Percentiles rank a stretch among this genome's conserved stretches.
phyloP scores from a whole-genome alignment of 2,329 filamentous ascomycete genomes.

The Trichoderma polysporum region DNA sequence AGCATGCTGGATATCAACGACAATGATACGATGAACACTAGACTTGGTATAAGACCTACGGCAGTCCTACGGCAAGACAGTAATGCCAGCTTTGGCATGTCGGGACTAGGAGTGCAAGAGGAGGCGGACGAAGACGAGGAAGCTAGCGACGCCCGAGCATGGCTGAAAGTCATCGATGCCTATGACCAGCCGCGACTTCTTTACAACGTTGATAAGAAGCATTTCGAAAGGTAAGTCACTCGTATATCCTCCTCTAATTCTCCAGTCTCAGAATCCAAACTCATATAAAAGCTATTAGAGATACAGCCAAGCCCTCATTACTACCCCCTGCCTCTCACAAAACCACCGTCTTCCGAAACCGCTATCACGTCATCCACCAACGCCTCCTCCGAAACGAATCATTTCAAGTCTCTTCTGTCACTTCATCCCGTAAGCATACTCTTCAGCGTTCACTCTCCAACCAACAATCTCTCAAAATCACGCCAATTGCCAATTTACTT shows the following conservation, averaged over 20 bases:
- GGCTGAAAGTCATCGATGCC: conserved; percentile 80
- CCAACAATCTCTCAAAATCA: conserved; percentile 79
- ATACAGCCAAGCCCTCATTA: conserved; percentile 64
- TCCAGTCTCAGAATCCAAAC: background rate
- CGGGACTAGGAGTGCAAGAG: conserved; percentile 51
- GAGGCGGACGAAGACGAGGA: conserved; percentile 56
- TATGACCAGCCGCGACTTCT: conserved; percentile 79
- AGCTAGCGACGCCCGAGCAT: conserved; percentile 69
- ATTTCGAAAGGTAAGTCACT: conserved; percentile 72
- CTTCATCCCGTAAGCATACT: conserved; percentile 54
- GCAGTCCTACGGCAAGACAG: conserved; percentile 57
- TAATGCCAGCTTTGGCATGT: conserved; percentile 64
- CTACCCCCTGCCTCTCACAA: conserved; percentile 79
- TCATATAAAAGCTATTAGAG: conserved; percentile 39
- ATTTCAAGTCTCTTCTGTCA: conserved; percentile 80
- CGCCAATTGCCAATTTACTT: conserved; percentile 72
- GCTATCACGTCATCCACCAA: conserved; percentile 90
- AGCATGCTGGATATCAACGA: conserved; percentile 62
- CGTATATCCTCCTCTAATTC: background rate
- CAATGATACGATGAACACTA: conserved; percentile 53
- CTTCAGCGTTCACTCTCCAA: conserved; percentile 60
- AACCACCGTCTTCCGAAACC: conserved; percentile 80
- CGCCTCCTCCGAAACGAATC: conserved; percentile 88
- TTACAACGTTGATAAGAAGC: conserved; percentile 80
- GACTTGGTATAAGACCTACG: conserved; percentile 52